phyloP scores from a whole-genome alignment of 2,329 filamentous ascomycete species.

The Nemania abortiva region DNA sequence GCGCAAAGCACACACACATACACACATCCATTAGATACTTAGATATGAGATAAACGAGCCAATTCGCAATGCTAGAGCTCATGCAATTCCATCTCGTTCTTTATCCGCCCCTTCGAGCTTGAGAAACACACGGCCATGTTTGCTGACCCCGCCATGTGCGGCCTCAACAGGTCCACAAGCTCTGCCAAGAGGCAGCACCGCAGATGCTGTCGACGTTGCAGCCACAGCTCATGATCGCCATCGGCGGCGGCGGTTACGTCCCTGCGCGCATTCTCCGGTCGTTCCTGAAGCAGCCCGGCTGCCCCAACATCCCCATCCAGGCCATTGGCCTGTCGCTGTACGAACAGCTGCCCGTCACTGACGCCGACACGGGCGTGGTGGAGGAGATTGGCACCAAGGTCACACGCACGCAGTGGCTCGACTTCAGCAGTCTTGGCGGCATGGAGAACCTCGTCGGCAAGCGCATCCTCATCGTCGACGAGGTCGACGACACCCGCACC shows the following conservation, averaged over 20 bases:
- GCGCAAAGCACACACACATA: background rate
- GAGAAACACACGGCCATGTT: constrained; percentile 4
- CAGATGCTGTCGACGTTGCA: constrained; percentile 86
- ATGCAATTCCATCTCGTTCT: background rate
- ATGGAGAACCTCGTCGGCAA: constrained; percentile 85
- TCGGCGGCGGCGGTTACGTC: constrained; percentile 96
- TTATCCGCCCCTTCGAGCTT: background rate
- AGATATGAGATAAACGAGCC: background rate
- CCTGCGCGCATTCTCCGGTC: constrained; percentile 96
- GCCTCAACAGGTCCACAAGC: constrained; percentile 84
- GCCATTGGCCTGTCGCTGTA: constrained; percentile 98
- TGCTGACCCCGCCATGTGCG: constrained; percentile 38
- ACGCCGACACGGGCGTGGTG: constrained; percentile 64
- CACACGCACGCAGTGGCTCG: constrained; percentile 97
- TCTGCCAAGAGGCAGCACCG: constrained; percentile 88
- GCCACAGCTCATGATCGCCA: constrained; percentile 97
- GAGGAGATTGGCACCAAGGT: constrained; percentile 93
- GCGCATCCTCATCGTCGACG: constrained; percentile 86
- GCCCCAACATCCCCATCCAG: constrained; percentile 97
- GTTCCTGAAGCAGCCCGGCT: constrained; percentile 90
- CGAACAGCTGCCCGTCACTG: constrained; percentile 76
- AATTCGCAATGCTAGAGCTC: background rate
- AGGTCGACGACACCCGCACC: constrained; percentile 85
- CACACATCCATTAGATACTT: background rate
- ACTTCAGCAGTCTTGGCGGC: constrained; percentile 76